These are phyloP conservation scores for Suhomyces yuchorum DNA, from an alignment of 1,139 yeast species.

Conservation along the genomic window DNA sequence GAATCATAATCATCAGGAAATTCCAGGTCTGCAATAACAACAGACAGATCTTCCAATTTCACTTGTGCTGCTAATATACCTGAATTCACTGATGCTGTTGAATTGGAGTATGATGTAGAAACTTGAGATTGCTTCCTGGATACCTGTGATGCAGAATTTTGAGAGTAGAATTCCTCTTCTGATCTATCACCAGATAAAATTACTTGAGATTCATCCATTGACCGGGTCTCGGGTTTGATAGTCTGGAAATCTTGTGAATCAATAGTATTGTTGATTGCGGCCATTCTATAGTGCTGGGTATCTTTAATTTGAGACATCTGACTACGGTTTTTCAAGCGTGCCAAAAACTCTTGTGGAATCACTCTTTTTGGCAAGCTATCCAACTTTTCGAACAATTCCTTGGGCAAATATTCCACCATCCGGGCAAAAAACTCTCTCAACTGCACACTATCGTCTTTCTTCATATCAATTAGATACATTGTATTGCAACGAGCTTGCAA, in stretches of 20 bases:
- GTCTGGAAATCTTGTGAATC: constrained; percentile 3
- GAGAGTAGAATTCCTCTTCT: constrained; percentile 1
- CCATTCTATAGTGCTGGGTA: constrained; percentile 8
- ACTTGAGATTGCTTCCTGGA: not conserved
- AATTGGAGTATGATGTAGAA: constrained; percentile 4
- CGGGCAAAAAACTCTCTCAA: constrained; percentile 5
- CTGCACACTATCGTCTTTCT: constrained; percentile 2
- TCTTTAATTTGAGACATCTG: constrained; percentile 6
- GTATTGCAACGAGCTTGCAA: constrained; percentile 10
- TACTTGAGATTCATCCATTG: not conserved
- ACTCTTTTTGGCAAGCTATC: constrained; percentile 5
- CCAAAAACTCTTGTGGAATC: constrained; percentile 7
- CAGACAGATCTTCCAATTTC: constrained; percentile 1
- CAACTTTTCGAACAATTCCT: constrained; percentile 8
- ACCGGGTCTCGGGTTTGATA: not conserved
- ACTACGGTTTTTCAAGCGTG: not conserved
- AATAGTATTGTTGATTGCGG: constrained; percentile 5
- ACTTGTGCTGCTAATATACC: constrained; percentile 3
- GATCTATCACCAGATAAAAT: not conserved
- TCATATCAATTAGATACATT: not conserved
- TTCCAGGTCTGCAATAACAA: constrained; percentile 8
- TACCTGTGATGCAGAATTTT: not conserved
- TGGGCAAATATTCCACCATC: constrained; percentile 9
- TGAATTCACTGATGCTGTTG: not conserved
- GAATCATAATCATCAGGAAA: constrained; percentile 8